Evolutionary conservation across 768 basidiomycete genomes (phyloP), one percentile per base, ranked within the genome.

Genomic region (Xerocomus potaroensis): DNA sequence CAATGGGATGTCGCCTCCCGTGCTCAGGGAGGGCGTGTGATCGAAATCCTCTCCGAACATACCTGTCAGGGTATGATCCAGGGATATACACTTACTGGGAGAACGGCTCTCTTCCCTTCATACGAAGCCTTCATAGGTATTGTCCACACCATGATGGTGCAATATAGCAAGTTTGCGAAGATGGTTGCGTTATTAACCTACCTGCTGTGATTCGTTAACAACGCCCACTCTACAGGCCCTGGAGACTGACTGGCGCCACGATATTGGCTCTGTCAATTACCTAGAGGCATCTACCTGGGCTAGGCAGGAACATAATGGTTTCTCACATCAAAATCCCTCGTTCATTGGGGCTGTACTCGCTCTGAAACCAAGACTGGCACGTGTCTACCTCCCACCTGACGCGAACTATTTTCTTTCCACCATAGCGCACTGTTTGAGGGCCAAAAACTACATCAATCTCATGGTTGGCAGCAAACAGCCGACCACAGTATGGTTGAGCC

Each of bases 71-170:
- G 86, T 19, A 91, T 91, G 84, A 72, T 94, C 11, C 89, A 96
- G 66, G 91, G 92, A 3, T 94, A 94, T 66, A 91, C 90, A 6
- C 78, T 96, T 37, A 94, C 92, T 0, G 92, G 92, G 8, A 74
- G 84, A 32, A 86, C 84, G 0, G 91, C 80, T 11, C 72, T 94
- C 27, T 91, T 95, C 78, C 91, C 92, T 2, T 84, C 81, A 23
- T 93, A 95, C 63, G 92, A 95, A 62, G 85, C 89, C 0, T 96
- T 95, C 77, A 72, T 93, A 35, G 90, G 90, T 35, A 93, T 93
- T 64, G 67, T 93, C 22, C 83, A 86, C 45, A 93, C 90, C 15
- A 91, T 92, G 90, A 83, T 86, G 79, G 84, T 87, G 3, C 87
- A 89, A 58, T 93, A 93, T 63, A 74, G 81, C 70, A 94, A 94